Base-by-base conservation (phyloP, 106 monocot genomes). In the Dendrobium catenatum region DNA sequence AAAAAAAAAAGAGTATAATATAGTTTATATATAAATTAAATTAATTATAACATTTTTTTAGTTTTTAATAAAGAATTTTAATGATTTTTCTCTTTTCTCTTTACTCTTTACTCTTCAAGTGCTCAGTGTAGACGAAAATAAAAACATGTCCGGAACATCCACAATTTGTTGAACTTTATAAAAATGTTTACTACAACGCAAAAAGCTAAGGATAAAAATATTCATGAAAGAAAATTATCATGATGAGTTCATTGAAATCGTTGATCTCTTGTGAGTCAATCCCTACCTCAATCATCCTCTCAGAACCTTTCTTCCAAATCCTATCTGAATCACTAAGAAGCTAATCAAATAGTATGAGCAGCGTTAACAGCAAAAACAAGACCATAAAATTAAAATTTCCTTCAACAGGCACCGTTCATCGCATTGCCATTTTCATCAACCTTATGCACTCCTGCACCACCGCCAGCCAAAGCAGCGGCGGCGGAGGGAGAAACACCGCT, bases 401-500 rank as follows among this genome's bases (percentile, higher is more conserved):
- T 70, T 70, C 33, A 74, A 74, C 16, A 41, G 17, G 74, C 40
- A 74, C 74, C 74, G 44, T 74, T 42, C 42, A 74, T 74, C 74
- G 15, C 74, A 72, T 72, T n/a, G 31, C 72, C 33, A 72, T 72
- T 33, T 15, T 37, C 72, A 72, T 72, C 33, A 15, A 51, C 10
- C 51, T 13, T 51, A 13, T 13, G 51, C 72, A 51, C 51, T 10
- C 33, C 72, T 1, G 13, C 22, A 19, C 4, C 46, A n/a, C 43
- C 75, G 75, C 44, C 75, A 66, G 42, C 46, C 46, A 17, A 20
- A 16, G 17, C 75, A 16, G 8, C 75, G 51, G 51, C 77, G 7
- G 40, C 75, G 42, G 15, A 9, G 44, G 44, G 17, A 4, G 42
- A 6, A 8, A 17, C 13, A 16, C 26, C 77, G 27, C 6, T 22